phyloP scores from a whole-genome alignment of 306 rosid species.

The Carpinus fangiana region DNA sequence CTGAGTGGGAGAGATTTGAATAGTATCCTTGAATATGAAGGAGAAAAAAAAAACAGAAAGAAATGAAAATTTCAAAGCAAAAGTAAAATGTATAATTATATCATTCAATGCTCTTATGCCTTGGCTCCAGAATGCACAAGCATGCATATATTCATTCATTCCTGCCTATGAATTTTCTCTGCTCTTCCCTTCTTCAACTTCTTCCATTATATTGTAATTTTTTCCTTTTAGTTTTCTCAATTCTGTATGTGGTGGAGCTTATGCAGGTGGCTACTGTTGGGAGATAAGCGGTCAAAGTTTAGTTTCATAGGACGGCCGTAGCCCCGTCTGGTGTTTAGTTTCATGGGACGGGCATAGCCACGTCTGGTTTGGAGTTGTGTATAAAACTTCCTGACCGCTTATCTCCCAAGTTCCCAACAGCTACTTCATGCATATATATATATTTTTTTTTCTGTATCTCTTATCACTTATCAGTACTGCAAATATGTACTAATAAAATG shows the following conservation, averaged over 20 bases:
- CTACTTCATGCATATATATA: no score
- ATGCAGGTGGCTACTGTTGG: neutral
- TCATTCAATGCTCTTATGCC: neutral
- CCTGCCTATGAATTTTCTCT: neutral
- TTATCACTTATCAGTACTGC: no score
- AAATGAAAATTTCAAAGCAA: neutral
- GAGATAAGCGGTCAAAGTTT: no score
- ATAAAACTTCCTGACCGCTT: no score
- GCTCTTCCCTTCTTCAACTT: neutral
- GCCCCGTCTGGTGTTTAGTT: no score
- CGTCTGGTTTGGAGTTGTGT: no score
- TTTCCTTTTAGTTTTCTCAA: neutral
- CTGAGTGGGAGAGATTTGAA: conserved; percentile 19
- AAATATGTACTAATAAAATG: no score
- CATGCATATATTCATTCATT: neutral
- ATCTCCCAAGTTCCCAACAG: no score
- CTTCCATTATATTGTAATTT: neutral
- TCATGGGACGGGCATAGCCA: no score
- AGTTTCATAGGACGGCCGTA: no score
- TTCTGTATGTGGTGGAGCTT: neutral
- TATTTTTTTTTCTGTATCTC: no score
- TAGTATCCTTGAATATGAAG: neutral
- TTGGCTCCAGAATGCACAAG: neutral
- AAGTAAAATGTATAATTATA: neutral
- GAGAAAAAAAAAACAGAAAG: no score